Base-by-base conservation (phyloP, 371 early-diverging fungal species). In the Mortierella sp. region DNA sequence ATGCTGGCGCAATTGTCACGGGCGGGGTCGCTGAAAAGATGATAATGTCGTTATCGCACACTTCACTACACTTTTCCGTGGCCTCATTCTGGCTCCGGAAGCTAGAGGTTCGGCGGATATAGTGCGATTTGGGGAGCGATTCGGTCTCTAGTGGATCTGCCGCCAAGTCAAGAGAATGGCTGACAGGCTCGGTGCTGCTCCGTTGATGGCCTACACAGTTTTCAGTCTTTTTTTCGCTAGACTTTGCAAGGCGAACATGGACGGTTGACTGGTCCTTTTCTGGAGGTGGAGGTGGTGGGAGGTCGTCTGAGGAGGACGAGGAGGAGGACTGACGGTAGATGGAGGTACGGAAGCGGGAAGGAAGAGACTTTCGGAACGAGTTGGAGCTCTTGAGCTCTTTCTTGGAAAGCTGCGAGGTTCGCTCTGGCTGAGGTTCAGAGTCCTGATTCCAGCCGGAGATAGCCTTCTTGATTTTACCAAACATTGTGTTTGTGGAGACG, bases 21-120 rank as follows among this genome's bases (percentile, higher is more conserved):
- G 79, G 79, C 7, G 73, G 73, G 12, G 70, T 70, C 57, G 79
- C 62, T 1, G 79, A 72, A 50, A 79, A 79, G 67, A 79, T 79
- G 66, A 79, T 79, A 59, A 79, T 79, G 53, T 79, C 79, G 19
- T 69, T 62, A 29, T 79, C 67, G 5, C 57, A 62, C 0, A 25
- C 21, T 26, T 23, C 26, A 43, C 62, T 43, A 44, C 25, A 28
- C 48, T 59, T 66, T 37, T 72, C 73, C 4, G 73, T 48, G 7
- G 70, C 55, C 1, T 48, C 47, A 7, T 43, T 47, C 47, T 26
- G 64, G 57, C 63, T 56, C 15, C 69, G 79, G 26, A 69, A 72
- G 53, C 79, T 79, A 44, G 79, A 72, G 7, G 79, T 66, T 30
- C 79, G 73, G n/a, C 63, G 48, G 56, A 79, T 79, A 58, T 58